Evolutionary conservation across 192 early-diverging fungal species (phyloP), one percentile per base, ranked within the genome.

Genomic region (Linnemannia schmuckeri): DNA sequence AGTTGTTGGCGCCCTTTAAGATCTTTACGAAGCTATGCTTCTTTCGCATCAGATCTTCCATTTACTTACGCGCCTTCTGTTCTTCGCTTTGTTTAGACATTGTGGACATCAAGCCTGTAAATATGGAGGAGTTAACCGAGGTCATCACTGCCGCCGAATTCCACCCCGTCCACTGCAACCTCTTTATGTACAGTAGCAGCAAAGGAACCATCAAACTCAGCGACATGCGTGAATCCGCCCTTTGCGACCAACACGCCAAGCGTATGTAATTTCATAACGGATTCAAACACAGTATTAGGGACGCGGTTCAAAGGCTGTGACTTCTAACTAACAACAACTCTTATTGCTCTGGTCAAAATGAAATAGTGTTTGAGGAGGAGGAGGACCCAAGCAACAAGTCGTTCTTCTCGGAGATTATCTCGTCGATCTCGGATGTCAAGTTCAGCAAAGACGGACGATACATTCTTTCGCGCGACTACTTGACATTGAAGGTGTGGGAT

Each of bases 361-460:
- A n/a, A 66, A 47, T 70, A 85, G 96, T 97, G 57, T 99, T 98
- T 89, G 97, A 98, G 85, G 97, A 97, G 80, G 92, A 95, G 70
- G 98, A 99, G 87, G 98, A 99, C 88, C 96, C 96, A 7, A 90
- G 94, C 42, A 96, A 94, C 88, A 98, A 97, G 90, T 98, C 97
- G 37, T 99, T 99, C 90, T 99, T 99, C 90, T 99, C 98, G 52
- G 98, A 99, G 89, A 99, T 99, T 88, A 99, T 99, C 72, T 97
- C 97, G 8, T 99, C 98, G 6, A 97, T 99, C 54, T 97, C 97
- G 22, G 98, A 99, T 87, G 93, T 99, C 76, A 97, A 97, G 90
- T 99, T 99, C 88, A 96, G 95, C 87, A 91, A 93, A 49, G 97
- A 99, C 89, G 98, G 98, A 8, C 94, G 97, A 33, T 99, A 99